Evolutionary conservation across 2,329 filamentous ascomycete genomes (phyloP).

Genomic region (Escovopsis weberi): DNA sequence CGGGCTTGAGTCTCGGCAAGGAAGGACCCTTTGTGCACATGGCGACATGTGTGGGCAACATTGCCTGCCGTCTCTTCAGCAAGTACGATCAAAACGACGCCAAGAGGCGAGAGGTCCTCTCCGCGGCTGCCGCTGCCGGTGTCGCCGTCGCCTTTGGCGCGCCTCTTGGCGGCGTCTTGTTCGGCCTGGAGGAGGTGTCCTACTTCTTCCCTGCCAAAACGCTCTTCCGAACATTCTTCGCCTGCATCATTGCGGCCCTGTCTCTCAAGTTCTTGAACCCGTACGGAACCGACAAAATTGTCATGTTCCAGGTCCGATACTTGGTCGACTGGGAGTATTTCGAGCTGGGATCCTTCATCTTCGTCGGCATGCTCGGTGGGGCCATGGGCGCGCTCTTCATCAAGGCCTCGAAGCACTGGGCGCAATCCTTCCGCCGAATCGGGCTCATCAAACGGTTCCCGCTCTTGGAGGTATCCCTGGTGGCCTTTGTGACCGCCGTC

Average conservation of each 20-base stretch:
- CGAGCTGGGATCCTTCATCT: conserved; percentile 69
- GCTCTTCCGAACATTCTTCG: conserved; percentile 94
- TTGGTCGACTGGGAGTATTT: conserved; percentile 86
- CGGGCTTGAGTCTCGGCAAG: conserved; percentile 85
- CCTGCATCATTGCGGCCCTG: conserved; percentile 83
- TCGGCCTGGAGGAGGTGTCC: conserved; percentile 85
- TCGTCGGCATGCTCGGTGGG: conserved; percentile 78
- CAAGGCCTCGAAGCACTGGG: conserved; percentile 87
- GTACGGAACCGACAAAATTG: conserved; percentile 91
- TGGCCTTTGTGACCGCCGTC: conserved; percentile 71
- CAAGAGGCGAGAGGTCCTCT: conserved; percentile 87
- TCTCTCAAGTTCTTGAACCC: conserved; percentile 92
- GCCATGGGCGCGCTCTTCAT: conserved; percentile 84
- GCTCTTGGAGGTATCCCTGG: conserved; percentile 73
- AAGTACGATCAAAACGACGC: conserved; percentile 94
- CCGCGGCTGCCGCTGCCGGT: conserved; percentile 78
- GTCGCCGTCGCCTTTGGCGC: conserved; percentile 92
- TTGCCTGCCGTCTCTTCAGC: conserved; percentile 79
- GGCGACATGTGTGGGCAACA: conserved; percentile 87
- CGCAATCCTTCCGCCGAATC: conserved; percentile 72
- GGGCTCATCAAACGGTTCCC: conserved; percentile 68
- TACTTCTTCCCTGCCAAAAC: conserved; percentile 98
- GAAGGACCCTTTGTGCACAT: conserved; percentile 97
- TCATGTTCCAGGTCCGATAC: conserved; percentile 90
- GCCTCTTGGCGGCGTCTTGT: conserved; percentile 73